These are phyloP conservation scores for Rhizodiscina lignyota DNA, from an alignment of 495 filamentous ascomycete genomes.

Conservation along the genomic window DNA sequence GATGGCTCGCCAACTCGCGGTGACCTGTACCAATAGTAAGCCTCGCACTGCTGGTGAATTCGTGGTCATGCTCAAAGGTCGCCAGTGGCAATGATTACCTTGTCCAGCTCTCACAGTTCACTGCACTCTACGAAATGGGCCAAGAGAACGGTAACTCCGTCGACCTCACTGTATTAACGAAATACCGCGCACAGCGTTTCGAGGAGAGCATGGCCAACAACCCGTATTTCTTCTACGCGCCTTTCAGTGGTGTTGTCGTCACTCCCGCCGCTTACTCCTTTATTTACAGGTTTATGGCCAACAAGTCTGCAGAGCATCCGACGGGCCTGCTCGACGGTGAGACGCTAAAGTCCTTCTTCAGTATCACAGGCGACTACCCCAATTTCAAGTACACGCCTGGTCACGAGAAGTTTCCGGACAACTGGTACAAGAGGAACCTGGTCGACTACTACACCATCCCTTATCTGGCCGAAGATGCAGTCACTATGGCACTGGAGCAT, in stretches of 20 bases:
- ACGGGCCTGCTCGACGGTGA: constrained; percentile 17
- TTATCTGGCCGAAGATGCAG: too few relatives aligned
- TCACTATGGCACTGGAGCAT: constrained; percentile 10
- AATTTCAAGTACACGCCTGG: constrained; percentile 12
- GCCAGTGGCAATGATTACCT: constrained; percentile 17
- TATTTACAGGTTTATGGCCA: constrained; percentile 22
- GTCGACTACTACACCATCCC: constrained; percentile 17
- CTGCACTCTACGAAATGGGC: constrained; percentile 6
- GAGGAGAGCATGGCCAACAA: constrained; percentile 19
- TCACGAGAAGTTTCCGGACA: constrained; percentile 29
- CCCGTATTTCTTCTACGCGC: constrained; percentile 20
- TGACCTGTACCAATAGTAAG: constrained; percentile 31
- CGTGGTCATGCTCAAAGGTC: too few relatives aligned
- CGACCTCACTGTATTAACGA: constrained; percentile 13
- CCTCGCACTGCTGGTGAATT: too few relatives aligned
- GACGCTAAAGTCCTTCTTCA: constrained; percentile 14
- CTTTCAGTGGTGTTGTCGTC: constrained; percentile 12
- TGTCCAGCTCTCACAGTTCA: constrained; percentile 15
- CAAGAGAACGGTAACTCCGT: too few relatives aligned
- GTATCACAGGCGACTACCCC: too few relatives aligned
- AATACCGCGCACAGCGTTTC: constrained; percentile 15
- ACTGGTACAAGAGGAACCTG: constrained; percentile 30
- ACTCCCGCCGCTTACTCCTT: constrained; percentile 13
- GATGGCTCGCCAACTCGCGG: constrained; percentile 38
- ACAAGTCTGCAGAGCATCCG: constrained; percentile 20